These are phyloP conservation scores for Astrephomene gubernaculifera DNA, from an alignment of 139 green algal genomes.

Conservation along the genomic window DNA sequence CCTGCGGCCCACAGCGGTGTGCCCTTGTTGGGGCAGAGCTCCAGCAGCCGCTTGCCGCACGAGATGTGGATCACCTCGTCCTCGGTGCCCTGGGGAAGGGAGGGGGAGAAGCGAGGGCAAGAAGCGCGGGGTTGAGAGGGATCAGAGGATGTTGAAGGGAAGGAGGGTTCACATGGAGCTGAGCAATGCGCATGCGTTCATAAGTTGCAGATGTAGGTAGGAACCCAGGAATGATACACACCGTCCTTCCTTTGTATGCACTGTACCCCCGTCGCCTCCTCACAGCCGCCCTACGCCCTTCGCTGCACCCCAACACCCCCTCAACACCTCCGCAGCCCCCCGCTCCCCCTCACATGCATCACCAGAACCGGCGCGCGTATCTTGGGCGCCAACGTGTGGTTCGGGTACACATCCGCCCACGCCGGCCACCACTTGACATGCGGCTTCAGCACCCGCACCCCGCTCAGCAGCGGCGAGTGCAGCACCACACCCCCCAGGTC, in stretches of 20 bases:
- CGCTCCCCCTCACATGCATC: slow-evolving; percentile 75
- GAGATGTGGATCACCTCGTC: slow-evolving; percentile 88
- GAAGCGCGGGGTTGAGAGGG: too few species aligned
- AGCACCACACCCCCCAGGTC: slow-evolving; percentile 86
- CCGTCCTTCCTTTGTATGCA: too few species aligned
- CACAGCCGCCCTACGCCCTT: too few species aligned
- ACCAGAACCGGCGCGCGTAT: slow-evolving; percentile 72
- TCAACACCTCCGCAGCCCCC: background rate
- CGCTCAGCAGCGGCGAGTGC: slow-evolving; percentile 90
- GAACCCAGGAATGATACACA: too few species aligned
- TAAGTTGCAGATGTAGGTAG: too few species aligned
- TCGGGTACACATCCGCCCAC: slow-evolving; percentile 88
- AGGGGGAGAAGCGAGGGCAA: too few species aligned
- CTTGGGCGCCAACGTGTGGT: slow-evolving; percentile 76
- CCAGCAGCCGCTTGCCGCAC: slow-evolving; percentile 78
- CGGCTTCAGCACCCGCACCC: slow-evolving; percentile 90
- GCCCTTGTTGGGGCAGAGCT: slow-evolving; percentile 64
- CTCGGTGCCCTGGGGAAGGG: slow-evolving; percentile 61
- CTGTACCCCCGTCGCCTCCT: too few species aligned
- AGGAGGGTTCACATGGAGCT: too few species aligned
- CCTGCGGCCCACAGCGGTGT: slow-evolving; percentile 82
- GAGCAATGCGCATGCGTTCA: too few species aligned
- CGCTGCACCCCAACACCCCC: background rate
- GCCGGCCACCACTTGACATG: slow-evolving; percentile 78
- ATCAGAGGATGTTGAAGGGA: too few species aligned